phyloP scores from a whole-genome alignment of 371 early-diverging fungal genomes.

The Actinomortierella ambigua region DNA sequence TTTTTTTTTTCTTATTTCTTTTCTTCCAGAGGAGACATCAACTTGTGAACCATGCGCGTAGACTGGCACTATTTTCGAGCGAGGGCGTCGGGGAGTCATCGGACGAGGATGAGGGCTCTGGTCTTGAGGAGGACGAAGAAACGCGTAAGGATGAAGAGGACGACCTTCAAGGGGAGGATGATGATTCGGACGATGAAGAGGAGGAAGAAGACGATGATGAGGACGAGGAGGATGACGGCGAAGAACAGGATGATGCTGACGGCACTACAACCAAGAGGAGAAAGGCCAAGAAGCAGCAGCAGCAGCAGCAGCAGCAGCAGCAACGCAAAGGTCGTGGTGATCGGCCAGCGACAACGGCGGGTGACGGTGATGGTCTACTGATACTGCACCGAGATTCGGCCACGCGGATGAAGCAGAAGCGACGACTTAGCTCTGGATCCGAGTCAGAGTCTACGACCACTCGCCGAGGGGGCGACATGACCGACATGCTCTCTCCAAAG shows the following conservation, averaged over 20 bases:
- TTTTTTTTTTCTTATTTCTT: slow-evolving; percentile 3
- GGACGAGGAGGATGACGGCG: slow-evolving; percentile 6
- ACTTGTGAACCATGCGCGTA: slow-evolving; percentile 43
- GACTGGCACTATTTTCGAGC: slow-evolving; percentile 34
- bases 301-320: no score
- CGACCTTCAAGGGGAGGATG: slow-evolving; percentile 19
- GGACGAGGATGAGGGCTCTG: no score
- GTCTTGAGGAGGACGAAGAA: no score
- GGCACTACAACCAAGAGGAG: neutral
- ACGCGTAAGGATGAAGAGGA: slow-evolving; percentile 10
- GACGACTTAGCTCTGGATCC: slow-evolving; percentile 34
- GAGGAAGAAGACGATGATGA: slow-evolving; percentile 10
- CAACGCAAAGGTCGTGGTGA: no score
- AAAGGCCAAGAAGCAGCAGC: no score
- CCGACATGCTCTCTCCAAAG: slow-evolving; percentile 27
- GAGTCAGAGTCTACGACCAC: slow-evolving; percentile 21
- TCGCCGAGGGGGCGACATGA: slow-evolving; percentile 13
- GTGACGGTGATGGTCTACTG: no score
- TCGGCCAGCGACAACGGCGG: no score
- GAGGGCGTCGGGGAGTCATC: slow-evolving; percentile 24
- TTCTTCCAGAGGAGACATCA: slow-evolving; percentile 39
- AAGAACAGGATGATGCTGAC: neutral
- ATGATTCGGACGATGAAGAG: slow-evolving; percentile 17
- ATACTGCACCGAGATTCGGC: neutral
- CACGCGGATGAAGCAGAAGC: slow-evolving; percentile 15